Conservation (phyloP, 2,329 filamentous ascomycete genomes). For the Cordyceps farinosa region DNA sequence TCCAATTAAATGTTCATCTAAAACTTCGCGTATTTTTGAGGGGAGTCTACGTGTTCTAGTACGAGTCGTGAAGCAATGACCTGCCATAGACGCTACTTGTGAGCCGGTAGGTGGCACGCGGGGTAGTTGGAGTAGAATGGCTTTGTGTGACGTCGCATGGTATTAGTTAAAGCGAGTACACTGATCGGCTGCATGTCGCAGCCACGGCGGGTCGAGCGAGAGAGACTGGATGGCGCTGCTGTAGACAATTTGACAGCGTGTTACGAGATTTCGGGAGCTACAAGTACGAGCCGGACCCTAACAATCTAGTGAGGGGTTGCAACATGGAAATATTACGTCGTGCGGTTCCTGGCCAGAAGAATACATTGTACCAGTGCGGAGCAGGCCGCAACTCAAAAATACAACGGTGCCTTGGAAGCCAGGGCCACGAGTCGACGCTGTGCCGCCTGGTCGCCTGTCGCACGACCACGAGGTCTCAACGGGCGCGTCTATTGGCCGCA, state of each 20-base stretch:
- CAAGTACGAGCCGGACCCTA: not conserved
- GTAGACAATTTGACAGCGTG: not conserved
- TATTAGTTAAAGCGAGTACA: not conserved
- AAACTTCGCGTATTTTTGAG: not conserved
- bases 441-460: slow-evolving; percentile 10
- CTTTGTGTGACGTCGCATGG: slow-evolving; percentile 1
- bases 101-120: not conserved
- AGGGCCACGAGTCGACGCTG: slow-evolving; percentile 1
- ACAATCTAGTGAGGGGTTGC: not conserved
- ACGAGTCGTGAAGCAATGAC: not conserved
- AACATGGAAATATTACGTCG: not conserved
- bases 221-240: not conserved
- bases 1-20: not conserved
- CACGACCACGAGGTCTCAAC: slow-evolving; percentile 16
- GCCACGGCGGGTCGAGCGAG: not conserved
- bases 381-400: not conserved
- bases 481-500: slow-evolving; percentile 17
- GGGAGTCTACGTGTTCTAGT: not conserved
- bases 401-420: not conserved
- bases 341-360: not conserved
- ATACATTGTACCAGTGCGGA: not conserved
- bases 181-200: not conserved
- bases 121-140: slow-evolving; percentile 1
- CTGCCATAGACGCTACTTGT: not conserved
- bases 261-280: not conserved